phyloP scores from a whole-genome alignment of 306 rosid species.

The Casuarina equisetifolia region DNA sequence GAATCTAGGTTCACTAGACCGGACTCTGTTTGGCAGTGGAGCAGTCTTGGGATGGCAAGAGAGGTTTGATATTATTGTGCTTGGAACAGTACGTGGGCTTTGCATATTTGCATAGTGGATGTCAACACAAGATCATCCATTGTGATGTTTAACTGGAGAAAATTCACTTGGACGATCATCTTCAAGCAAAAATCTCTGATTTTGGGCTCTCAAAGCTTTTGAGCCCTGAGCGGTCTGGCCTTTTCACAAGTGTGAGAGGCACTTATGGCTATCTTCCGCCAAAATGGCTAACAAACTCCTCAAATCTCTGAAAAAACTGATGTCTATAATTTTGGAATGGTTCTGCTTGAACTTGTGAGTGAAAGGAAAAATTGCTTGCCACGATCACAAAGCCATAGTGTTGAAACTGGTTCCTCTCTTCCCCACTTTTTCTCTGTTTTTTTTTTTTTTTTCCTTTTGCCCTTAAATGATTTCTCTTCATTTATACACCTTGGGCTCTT shows the following conservation, averaged over 20 bases:
- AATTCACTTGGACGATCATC: conserved; percentile 71
- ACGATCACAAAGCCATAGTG: conserved; percentile 60
- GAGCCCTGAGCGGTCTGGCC: conserved; percentile 72
- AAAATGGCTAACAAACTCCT: conserved; percentile 89
- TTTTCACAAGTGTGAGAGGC: conserved; percentile 94
- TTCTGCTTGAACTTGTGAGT: conserved; percentile 73
- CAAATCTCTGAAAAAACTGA: conserved; percentile 82
- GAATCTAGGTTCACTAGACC: conserved; percentile 85
- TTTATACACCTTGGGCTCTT: not conserved
- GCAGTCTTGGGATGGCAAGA: conserved; percentile 90
- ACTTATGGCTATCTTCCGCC: conserved; percentile 94
- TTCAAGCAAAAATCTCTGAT: conserved; percentile 84
- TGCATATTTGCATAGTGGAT: conserved; percentile 78
- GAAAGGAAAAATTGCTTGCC: conserved; percentile 72
- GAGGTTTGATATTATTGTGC: conserved; percentile 62
- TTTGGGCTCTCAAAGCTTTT: conserved; percentile 90
- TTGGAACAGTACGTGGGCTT: conserved; percentile 89
- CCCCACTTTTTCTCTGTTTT: not conserved
- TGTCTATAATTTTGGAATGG: conserved; percentile 92
- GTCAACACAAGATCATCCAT: conserved; percentile 81
- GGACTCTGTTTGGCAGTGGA: conserved; percentile 69
- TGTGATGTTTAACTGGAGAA: conserved; percentile 93
- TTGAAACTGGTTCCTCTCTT: too few species aligned
- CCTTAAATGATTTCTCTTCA: not conserved
- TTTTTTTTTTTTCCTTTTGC: not conserved